Evolutionary conservation across 2,329 filamentous ascomycete genomes (phyloP).

Genomic region (Alternaria arbusti): DNA sequence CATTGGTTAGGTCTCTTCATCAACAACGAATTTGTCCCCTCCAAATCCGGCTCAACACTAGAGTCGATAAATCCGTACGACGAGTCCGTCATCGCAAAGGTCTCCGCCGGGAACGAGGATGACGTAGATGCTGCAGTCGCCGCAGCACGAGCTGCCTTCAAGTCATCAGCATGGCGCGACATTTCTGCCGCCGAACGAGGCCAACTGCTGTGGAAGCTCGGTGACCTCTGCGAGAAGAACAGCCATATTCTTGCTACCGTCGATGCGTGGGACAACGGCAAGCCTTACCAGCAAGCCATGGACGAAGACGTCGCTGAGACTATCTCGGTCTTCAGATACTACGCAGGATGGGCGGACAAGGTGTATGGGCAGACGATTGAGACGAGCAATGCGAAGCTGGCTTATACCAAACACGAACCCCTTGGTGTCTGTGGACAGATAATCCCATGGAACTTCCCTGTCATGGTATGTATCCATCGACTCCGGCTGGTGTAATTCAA

Average conservation of each 20-base stretch:
- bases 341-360: neutral
- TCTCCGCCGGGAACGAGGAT: neutral
- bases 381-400: neutral
- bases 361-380: neutral
- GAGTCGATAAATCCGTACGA: neutral
- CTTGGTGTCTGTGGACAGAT: neutral
- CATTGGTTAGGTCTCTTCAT: neutral
- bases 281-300: neutral
- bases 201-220: neutral
- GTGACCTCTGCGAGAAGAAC: neutral
- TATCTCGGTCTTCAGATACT: neutral
- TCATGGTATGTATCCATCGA: neutral
- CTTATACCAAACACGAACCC: neutral
- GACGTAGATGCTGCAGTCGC: neutral
- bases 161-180: neutral
- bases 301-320: neutral
- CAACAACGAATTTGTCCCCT: neutral
- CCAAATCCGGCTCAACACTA: neutral
- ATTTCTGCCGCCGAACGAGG: neutral
- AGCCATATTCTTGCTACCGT: neutral
- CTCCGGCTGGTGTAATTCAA: neutral
- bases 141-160: neutral
- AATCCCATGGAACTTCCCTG: neutral
- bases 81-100: neutral
- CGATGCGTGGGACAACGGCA: neutral